These are phyloP conservation scores for Fraxinus pennsylvanica DNA, from an alignment of 257 asterid genomes.

Conservation along the genomic window DNA sequence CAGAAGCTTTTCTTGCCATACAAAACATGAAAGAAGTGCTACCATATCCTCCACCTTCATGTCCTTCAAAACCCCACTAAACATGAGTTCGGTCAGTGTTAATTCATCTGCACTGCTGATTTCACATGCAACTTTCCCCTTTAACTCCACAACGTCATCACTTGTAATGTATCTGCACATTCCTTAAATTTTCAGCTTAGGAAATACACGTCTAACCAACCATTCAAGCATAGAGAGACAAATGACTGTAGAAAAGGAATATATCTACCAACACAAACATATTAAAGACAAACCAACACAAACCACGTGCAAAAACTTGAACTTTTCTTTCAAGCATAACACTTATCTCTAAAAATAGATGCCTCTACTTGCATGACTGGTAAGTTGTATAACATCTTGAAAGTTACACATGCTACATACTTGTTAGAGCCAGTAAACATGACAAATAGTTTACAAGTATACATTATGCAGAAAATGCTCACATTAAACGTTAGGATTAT, in stretches of 20 bases:
- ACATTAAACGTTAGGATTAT: background rate
- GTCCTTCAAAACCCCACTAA: conserved; percentile 79
- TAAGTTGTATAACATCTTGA: background rate
- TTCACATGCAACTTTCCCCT: conserved; percentile 95
- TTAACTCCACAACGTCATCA: conserved; percentile 81
- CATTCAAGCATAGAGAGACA: background rate
- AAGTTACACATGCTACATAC: background rate
- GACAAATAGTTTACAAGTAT: background rate
- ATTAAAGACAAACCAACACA: background rate
- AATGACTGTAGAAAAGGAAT: conserved; percentile 14
- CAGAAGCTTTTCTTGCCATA: conserved; percentile 95
- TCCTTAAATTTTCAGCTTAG: conserved; percentile 25
- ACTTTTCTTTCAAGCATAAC: background rate
- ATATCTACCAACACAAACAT: background rate
- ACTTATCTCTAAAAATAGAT: background rate
- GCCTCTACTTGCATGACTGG: background rate
- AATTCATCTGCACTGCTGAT: conserved; percentile 97
- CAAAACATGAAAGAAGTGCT: conserved; percentile 89
- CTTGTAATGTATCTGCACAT: conserved; percentile 69
- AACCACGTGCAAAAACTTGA: conserved; percentile 3
- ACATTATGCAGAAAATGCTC: background rate
- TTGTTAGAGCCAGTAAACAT: background rate
- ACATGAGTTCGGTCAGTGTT: conserved; percentile 89
- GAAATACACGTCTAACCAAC: background rate
- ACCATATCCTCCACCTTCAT: conserved; percentile 88